These are phyloP conservation scores for Leptographium wingfieldii DNA, from an alignment of 2,329 filamentous ascomycete species.

Conservation along the genomic window DNA sequence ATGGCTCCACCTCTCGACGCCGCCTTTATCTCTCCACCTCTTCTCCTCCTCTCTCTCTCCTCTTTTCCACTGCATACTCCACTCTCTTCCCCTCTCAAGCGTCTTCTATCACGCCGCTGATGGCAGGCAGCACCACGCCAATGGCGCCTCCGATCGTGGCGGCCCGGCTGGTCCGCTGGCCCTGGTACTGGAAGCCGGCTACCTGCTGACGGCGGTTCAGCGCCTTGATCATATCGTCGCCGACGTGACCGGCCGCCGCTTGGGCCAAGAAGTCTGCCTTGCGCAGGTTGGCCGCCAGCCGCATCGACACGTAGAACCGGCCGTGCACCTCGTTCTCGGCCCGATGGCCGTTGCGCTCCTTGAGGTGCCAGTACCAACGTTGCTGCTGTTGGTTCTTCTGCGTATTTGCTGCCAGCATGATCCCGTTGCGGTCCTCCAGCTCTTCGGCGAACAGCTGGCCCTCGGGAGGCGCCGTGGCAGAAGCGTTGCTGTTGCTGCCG, in stretches of 20 bases:
- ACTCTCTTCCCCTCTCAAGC: background rate
- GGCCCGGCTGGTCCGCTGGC: slow-evolving; percentile 25
- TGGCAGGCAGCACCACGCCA: slow-evolving; percentile 20
- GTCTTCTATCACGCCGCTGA: slow-evolving; percentile 14
- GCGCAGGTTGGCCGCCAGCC: slow-evolving; percentile 36
- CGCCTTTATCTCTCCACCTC: too few species aligned
- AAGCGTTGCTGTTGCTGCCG: background rate
- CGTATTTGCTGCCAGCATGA: background rate
- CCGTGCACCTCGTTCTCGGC: slow-evolving; percentile 34
- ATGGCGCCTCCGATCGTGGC: slow-evolving; percentile 33
- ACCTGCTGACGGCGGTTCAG: slow-evolving; percentile 40
- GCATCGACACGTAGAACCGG: slow-evolving; percentile 45
- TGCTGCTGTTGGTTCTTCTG: background rate
- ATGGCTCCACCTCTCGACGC: too few species aligned
- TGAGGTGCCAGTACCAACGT: slow-evolving; percentile 20
- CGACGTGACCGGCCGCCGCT: slow-evolving; percentile 1
- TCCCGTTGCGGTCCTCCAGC: slow-evolving; percentile 11
- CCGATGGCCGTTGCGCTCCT: slow-evolving; percentile 16
- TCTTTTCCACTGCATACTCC: too few species aligned
- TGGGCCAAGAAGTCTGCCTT: slow-evolving; percentile 6
- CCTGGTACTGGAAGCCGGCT: slow-evolving; percentile 28
- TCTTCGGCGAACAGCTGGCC: slow-evolving; percentile 18
- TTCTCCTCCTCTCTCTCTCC: too few species aligned
- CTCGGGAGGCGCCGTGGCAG: slow-evolving; percentile 8
- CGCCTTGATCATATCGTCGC: slow-evolving; percentile 26